Percentiles rank a stretch among this genome's conserved stretches.
These are phyloP conservation scores for Pichia phayaonensis DNA, from an alignment of 805 yeast genomes.

Conservation along the genomic window DNA sequence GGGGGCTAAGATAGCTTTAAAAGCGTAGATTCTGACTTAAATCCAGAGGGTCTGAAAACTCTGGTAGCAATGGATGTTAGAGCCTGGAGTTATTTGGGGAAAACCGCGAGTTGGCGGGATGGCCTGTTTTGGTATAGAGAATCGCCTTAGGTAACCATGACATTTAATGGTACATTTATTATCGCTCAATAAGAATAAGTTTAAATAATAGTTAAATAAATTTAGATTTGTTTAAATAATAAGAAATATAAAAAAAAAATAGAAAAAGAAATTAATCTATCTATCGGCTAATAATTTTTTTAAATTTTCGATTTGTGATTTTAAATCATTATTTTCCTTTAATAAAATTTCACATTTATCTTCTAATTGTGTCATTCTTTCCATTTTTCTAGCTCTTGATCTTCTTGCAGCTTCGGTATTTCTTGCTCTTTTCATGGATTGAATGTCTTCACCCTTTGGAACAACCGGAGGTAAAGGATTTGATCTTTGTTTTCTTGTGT, in stretches of 20 bases:
- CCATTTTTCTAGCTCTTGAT: slow-evolving; percentile 88
- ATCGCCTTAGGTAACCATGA: too few relatives aligned
- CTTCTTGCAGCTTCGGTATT: slow-evolving; percentile 98
- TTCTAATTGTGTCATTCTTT: slow-evolving; percentile 79
- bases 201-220: too few relatives aligned
- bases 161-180: too few relatives aligned
- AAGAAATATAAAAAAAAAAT: not conserved
- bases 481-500: slow-evolving; percentile 69
- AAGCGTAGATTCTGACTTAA: too few relatives aligned
- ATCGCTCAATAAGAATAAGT: too few relatives aligned
- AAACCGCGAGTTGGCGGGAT: too few relatives aligned
- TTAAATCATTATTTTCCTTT: slow-evolving; percentile 50
- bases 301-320: slow-evolving; percentile 49
- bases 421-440: slow-evolving; percentile 81
- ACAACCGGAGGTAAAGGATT: slow-evolving; percentile 67
- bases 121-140: too few relatives aligned
- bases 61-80: too few relatives aligned
- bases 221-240: not conserved
- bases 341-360: slow-evolving; percentile 60
- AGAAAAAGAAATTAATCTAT: not conserved
- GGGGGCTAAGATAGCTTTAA: too few relatives aligned
- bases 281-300: slow-evolving; percentile 34
- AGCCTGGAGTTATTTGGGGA: too few relatives aligned
- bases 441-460: slow-evolving; percentile 53
- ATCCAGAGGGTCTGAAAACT: too few relatives aligned